Base-by-base conservation (phyloP, 108 stramenopile species). In the Fragilariopsis cylindrus region DNA sequence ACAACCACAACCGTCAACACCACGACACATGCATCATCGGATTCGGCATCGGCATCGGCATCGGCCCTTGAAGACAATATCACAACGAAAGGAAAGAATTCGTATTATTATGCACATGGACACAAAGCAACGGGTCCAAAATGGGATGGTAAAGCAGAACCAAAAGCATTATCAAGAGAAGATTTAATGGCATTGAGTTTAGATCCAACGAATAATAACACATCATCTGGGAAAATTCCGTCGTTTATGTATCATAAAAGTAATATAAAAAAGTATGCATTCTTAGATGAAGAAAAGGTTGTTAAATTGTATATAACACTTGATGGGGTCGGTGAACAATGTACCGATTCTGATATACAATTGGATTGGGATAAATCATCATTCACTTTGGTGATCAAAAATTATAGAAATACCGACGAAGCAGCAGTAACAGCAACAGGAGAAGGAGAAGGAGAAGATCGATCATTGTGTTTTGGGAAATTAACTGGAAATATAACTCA, bases 221-320 rank as follows among this genome's bases (percentile, higher is more conserved):
- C 65, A 70, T 16, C 12, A 41, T 48, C 57, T 41, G 73, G 47
- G 30, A 72, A 72, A 39, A 45, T 55, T 16, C 19, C 79, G 18
- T 80, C 81, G 42, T 85, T 88, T 71, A 77, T 82, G 42, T 78
- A 87, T 75, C 68, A 79, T 65, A 93, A 92, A 58, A 84, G 82
- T 68, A 94, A 89, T 81, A 94, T 94, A 57, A 94, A 90, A 48
- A 85, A 87, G 44, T 94, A 94, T 76, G 90, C 93, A 19, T 94
- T 94, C 67, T 60, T 80, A 2, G 87, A 94, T 56, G 91, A 88
- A 57, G 88, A 78, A 3, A 78, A 73, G 40, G 83, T 66, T 30
- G 88, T 94, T n/a, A 90, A 89, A 53, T 72, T 94, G 5, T 94
- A 92, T 74, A 82, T 94, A 48, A 77, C 86, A 19, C 39, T 94